Evolutionary conservation across 108 stramenopile species (phyloP).

Genomic region (Cyclostephanos invisitatus): DNA sequence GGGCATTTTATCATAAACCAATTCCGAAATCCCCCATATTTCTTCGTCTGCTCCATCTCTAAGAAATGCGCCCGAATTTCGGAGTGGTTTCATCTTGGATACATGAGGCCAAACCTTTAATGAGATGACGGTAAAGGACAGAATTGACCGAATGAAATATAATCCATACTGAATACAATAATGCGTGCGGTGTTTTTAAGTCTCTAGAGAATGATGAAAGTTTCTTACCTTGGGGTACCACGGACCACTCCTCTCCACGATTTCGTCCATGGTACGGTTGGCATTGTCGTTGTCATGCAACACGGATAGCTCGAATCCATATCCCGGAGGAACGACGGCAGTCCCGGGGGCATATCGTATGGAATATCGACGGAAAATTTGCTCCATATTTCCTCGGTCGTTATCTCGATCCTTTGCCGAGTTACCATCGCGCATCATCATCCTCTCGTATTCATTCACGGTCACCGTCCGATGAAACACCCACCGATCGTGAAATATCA

Average conservation of each 20-base stretch:
- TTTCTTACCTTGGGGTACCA: slow-evolving; percentile 11
- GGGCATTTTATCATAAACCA: slow-evolving; percentile 40
- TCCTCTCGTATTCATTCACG: slow-evolving; percentile 21
- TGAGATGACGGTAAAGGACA: not conserved
- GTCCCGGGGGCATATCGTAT: slow-evolving; percentile 40
- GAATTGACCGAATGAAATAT: too few species aligned
- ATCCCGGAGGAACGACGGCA: slow-evolving; percentile 30
- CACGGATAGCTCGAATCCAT: slow-evolving; percentile 15
- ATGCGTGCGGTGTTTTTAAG: not conserved
- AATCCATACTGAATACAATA: too few species aligned
- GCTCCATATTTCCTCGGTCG: not conserved
- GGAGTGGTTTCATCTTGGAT: slow-evolving; percentile 10
- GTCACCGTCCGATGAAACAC: slow-evolving; percentile 39
- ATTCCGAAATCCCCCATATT: slow-evolving; percentile 24
- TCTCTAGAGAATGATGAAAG: not conserved
- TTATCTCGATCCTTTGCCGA: not conserved
- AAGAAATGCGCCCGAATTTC: not conserved
- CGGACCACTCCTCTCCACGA: slow-evolving; percentile 15
- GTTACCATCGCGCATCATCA: slow-evolving; percentile 6
- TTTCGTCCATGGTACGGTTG: slow-evolving; percentile 27
- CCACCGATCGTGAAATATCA: slow-evolving; percentile 33
- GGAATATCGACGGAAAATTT: slow-evolving; percentile 31
- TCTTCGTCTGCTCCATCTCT: slow-evolving; percentile 15
- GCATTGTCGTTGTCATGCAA: slow-evolving; percentile 25
- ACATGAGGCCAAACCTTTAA: slow-evolving; percentile 60